Evolutionary conservation across 805 yeast genomes (phyloP).

Genomic region (Sugiyamaella americana): DNA sequence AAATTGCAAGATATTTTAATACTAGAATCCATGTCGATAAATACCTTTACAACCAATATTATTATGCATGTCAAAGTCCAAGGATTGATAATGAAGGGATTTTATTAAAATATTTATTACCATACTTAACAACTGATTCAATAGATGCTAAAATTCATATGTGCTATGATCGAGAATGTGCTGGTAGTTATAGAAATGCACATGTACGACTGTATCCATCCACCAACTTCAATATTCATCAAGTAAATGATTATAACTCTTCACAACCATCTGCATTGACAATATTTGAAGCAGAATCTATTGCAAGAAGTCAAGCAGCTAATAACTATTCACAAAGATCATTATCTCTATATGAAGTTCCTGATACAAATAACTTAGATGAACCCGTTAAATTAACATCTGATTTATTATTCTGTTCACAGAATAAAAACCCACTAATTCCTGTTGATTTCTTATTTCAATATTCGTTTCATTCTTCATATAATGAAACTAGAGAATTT

Average conservation of each 20-base stretch:
- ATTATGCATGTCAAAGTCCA: conserved; percentile 16
- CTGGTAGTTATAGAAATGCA: neutral
- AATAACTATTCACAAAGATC: too few relatives aligned
- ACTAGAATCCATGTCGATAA: conserved; percentile 32
- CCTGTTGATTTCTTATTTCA: conserved; percentile 23
- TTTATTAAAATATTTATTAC: conserved; percentile 10
- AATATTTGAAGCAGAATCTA: too few relatives aligned
- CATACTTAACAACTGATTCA: conserved; percentile 15
- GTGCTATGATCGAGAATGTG: conserved; percentile 12
- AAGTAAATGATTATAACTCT: neutral
- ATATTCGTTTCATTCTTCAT: conserved; percentile 32
- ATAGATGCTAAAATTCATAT: conserved; percentile 21
- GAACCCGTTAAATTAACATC: too few relatives aligned
- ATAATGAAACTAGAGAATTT: conserved; percentile 22
- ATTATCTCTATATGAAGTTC: too few relatives aligned
- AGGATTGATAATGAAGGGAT: conserved; percentile 10
- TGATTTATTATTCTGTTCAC: too few relatives aligned
- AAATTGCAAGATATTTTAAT: conserved; percentile 27
- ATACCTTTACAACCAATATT: conserved; percentile 24
- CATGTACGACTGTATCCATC: neutral
- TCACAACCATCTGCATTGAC: too few relatives aligned
- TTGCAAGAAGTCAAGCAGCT: too few relatives aligned
- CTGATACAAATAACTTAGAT: too few relatives aligned
- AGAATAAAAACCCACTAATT: conserved; percentile 15
- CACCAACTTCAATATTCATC: neutral